These are phyloP conservation scores for Boehmeria nivea DNA, from an alignment of 306 rosid genomes.

Conservation along the genomic window DNA sequence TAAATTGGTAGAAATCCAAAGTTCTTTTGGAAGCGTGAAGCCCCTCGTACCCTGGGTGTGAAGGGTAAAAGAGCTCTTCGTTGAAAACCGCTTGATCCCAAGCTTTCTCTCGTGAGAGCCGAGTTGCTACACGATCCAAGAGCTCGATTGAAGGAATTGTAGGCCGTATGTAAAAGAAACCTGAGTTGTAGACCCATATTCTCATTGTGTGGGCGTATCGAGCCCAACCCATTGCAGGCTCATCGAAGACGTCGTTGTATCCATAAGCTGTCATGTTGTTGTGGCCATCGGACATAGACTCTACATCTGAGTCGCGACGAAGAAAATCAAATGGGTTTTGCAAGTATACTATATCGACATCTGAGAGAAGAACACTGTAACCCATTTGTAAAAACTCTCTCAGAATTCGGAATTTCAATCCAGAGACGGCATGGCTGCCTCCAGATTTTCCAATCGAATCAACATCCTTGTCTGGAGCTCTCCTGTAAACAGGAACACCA, in stretches of 20 bases:
- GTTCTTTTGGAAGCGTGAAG: slow-evolving; percentile 85
- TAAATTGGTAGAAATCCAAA: slow-evolving; percentile 76
- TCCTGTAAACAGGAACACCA: slow-evolving; percentile 69
- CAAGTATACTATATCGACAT: slow-evolving; percentile 84
- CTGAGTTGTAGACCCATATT: slow-evolving; percentile 93
- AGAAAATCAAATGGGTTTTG: slow-evolving; percentile 79
- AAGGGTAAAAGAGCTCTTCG: slow-evolving; percentile 81
- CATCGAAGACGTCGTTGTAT: slow-evolving; percentile 66
- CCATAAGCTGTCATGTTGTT: slow-evolving; percentile 79
- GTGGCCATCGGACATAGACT: slow-evolving; percentile 95
- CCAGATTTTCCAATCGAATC: slow-evolving; percentile 56
- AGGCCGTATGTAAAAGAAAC: slow-evolving; percentile 88
- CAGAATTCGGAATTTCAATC: slow-evolving; percentile 67
- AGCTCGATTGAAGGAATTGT: slow-evolving; percentile 86
- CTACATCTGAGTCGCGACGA: slow-evolving; percentile 74
- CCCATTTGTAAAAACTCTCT: slow-evolving; percentile 94
- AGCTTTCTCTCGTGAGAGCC: slow-evolving; percentile 59
- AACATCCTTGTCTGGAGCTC: slow-evolving; percentile 60
- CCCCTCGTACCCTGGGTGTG: slow-evolving; percentile 72
- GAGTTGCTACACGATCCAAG: slow-evolving; percentile 74
- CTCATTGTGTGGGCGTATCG: slow-evolving; percentile 86
- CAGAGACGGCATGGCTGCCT: slow-evolving; percentile 80
- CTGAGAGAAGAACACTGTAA: slow-evolving; percentile 82
- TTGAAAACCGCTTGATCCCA: slow-evolving; percentile 99
- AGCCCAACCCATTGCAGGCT: slow-evolving; percentile 90